Percentiles rank a stretch among this genome's conserved stretches.
phyloP scores from a whole-genome alignment of 2,329 filamentous ascomycete species.

The Pseudogymnoascus sp. region DNA sequence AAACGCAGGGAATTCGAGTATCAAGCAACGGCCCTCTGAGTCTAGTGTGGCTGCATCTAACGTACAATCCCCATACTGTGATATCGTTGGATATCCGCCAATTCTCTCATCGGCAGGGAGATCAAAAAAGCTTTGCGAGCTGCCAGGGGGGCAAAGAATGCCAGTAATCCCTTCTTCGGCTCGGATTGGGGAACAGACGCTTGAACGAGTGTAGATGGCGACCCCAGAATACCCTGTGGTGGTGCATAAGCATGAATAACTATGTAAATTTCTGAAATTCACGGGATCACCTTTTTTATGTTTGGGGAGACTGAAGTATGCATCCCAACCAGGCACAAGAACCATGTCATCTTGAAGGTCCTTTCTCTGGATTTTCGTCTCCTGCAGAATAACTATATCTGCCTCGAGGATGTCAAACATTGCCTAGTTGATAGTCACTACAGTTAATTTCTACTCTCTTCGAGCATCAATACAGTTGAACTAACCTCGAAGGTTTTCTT shows the following conservation, averaged over 20 bases:
- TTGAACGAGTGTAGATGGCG: conserved; percentile 86
- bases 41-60: conserved; percentile 69
- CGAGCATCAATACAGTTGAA: not conserved
- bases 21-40: conserved; percentile 81
- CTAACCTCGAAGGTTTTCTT: conserved; percentile 59
- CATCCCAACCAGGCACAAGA: conserved; percentile 88
- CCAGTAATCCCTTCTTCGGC: conserved; percentile 94
- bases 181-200: conserved; percentile 73
- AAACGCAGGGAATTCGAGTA: conserved; percentile 91
- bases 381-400: conserved; percentile 91
- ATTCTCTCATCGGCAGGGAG: conserved; percentile 68
- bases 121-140: conserved; percentile 61
- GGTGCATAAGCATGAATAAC: conserved; percentile 12
- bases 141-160: conserved; percentile 63
- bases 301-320: conserved; percentile 86
- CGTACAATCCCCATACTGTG: conserved; percentile 53
- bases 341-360: conserved; percentile 95
- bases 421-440: conserved; percentile 37
- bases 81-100: conserved; percentile 71
- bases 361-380: conserved; percentile 91
- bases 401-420: conserved; percentile 94
- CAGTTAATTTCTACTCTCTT: not conserved
- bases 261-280: not conserved
- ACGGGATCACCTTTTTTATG: conserved; percentile 70
- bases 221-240: conserved; percentile 82